phyloP scores from a whole-genome alignment of 2,329 filamentous ascomycete genomes.

The Lasiodiplodia hormozganensis region DNA sequence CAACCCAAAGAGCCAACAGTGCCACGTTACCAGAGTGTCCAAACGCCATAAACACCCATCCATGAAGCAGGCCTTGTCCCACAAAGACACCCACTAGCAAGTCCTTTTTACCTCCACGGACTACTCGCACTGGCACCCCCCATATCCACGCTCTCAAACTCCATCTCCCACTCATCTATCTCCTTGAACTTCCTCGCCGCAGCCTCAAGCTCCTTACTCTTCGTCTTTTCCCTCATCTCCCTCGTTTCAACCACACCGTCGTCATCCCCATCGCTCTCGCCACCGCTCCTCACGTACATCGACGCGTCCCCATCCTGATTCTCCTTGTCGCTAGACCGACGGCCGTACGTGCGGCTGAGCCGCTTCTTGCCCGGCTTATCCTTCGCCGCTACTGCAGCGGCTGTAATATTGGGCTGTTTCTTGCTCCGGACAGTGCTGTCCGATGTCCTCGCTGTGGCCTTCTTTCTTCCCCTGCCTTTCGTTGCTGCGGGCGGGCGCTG shows the following conservation, averaged over 20 bases:
- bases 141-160: constrained; percentile 57
- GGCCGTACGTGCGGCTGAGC: constrained; percentile 36
- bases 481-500: constrained; percentile 34
- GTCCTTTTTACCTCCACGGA: constrained; percentile 44
- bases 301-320: constrained; percentile 39
- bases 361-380: constrained; percentile 38
- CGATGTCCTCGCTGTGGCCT: constrained; percentile 16
- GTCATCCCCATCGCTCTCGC: constrained; percentile 46
- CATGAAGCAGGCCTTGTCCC: background rate
- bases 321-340: constrained; percentile 50
- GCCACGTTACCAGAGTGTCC: background rate
- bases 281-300: constrained; percentile 32
- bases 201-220: constrained; percentile 49
- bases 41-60: background rate
- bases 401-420: background rate
- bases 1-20: background rate
- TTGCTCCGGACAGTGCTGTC: constrained; percentile 10
- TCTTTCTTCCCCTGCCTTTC: constrained; percentile 33
- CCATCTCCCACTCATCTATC: constrained; percentile 58
- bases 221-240: constrained; percentile 33
- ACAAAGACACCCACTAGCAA: background rate
- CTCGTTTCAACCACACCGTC: constrained; percentile 35
- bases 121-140: constrained; percentile 44
- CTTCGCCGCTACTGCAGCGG: background rate
- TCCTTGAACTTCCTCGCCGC: constrained; percentile 57